These are phyloP conservation scores for Withania somnifera DNA, from an alignment of 305 asterid species.

Conservation along the genomic window DNA sequence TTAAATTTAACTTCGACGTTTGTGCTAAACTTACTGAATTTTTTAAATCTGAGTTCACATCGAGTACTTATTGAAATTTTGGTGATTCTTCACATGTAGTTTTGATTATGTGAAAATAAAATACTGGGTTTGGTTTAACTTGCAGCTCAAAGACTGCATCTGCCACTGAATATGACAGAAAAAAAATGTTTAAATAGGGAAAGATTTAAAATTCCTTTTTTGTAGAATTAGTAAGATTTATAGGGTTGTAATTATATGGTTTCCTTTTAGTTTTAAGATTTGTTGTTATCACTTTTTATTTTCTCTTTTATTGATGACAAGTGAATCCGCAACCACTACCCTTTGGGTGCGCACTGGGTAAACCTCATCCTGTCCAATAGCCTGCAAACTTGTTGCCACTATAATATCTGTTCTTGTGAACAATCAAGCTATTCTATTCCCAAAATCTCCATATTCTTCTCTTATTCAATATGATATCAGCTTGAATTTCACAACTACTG, in stretches of 20 bases:
- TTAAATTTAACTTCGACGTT: too few relatives aligned
- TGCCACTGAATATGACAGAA: not conserved
- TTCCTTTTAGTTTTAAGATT: not conserved
- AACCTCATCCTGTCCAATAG: too few relatives aligned
- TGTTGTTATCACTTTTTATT: not conserved
- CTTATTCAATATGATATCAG: not conserved
- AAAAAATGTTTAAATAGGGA: not conserved
- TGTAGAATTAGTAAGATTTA: not conserved
- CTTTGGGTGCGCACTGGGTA: too few relatives aligned
- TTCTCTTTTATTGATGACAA: too few relatives aligned
- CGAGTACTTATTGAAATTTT: not conserved
- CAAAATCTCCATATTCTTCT: not conserved
- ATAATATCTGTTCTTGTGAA: not conserved
- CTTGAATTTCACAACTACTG: not conserved
- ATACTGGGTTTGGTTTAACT: not conserved
- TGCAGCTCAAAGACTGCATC: not conserved
- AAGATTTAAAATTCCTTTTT: not conserved
- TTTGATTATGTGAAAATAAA: not conserved
- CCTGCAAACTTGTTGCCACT: too few relatives aligned
- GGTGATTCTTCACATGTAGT: not conserved
- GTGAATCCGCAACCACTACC: too few relatives aligned
- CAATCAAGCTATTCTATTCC: not conserved
- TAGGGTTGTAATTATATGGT: not conserved
- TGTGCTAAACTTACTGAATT: too few relatives aligned
- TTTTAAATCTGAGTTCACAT: too few relatives aligned